A percentile compares a stretch with the other conserved stretches of the same genome.
phyloP scores from a whole-genome alignment of 1,284 basidiomycete genomes.

The Tilletia setariae region DNA sequence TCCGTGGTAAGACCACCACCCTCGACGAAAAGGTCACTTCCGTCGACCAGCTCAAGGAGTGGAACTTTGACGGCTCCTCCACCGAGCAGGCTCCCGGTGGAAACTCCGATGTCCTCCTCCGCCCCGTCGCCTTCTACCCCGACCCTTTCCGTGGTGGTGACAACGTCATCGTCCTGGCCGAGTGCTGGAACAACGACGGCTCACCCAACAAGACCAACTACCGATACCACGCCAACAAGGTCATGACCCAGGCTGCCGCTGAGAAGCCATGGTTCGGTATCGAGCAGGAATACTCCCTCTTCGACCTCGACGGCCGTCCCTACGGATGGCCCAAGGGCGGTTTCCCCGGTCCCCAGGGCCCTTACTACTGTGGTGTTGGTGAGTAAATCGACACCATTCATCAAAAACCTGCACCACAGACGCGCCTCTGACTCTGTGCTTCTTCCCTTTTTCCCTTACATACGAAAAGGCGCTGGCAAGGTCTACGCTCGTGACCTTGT shows the following conservation, averaged over 20 bases:
- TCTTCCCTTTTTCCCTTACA: constrained; percentile 51
- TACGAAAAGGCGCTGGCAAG: constrained; percentile 71
- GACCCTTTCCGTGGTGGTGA: constrained; percentile 98
- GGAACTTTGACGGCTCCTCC: constrained; percentile 89
- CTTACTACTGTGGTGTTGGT: constrained; percentile 98
- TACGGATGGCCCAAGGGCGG: constrained; percentile 86
- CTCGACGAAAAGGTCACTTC: constrained; percentile 73
- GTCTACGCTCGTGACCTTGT: constrained; percentile 98
- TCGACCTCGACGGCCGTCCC: constrained; percentile 85
- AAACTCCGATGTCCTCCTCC: constrained; percentile 97
- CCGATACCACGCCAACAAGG: constrained; percentile 54
- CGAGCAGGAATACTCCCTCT: constrained; percentile 98
- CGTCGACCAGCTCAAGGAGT: constrained; percentile 72
- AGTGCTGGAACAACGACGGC: constrained; percentile 98
- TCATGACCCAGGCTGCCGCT: constrained; percentile 47
- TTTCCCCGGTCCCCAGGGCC: constrained; percentile 98
- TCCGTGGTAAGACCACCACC: constrained; percentile 59
- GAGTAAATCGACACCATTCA: constrained; percentile 57
- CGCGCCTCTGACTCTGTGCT: neutral
- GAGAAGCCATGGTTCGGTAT: constrained; percentile 89
- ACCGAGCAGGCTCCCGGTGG: constrained; percentile 68
- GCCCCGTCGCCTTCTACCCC: constrained; percentile 94
- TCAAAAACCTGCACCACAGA: neutral
- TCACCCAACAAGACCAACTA: constrained; percentile 97
- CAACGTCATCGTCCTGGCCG: constrained; percentile 61